These are phyloP conservation scores for Suillus bovinus DNA, from an alignment of 768 basidiomycete species.

Conservation along the genomic window DNA sequence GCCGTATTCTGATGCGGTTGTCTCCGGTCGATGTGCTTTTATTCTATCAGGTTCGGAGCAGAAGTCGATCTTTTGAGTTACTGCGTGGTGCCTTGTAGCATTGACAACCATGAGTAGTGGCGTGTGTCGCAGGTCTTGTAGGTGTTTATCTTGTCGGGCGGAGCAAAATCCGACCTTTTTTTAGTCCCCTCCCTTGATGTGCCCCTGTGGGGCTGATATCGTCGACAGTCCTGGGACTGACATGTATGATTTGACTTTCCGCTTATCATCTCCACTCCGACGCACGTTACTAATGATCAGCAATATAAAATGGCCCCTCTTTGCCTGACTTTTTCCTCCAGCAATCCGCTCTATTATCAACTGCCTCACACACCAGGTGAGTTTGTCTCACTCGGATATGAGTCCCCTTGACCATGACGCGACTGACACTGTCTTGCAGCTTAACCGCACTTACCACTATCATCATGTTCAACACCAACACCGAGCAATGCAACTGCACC, in stretches of 20 bases:
- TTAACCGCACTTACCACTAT: not conserved
- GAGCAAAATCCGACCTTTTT: not conserved
- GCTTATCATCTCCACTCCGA: not conserved
- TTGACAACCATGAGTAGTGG: not conserved
- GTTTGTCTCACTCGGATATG: not conserved
- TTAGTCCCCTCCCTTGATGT: not conserved
- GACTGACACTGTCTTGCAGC: not conserved
- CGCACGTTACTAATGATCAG: not conserved
- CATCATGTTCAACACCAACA: conserved; percentile 4
- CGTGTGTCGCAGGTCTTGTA: too few relatives aligned
- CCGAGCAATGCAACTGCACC: conserved; percentile 6
- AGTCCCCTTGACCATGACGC: not conserved
- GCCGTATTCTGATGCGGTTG: too few relatives aligned
- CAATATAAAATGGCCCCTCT: conserved; percentile 2
- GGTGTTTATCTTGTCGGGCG: not conserved
- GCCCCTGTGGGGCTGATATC: not conserved
- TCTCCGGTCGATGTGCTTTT: too few relatives aligned
- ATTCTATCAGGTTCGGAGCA: too few relatives aligned
- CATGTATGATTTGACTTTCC: not conserved
- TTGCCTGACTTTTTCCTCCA: not conserved
- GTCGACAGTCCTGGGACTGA: not conserved
- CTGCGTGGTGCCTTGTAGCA: too few relatives aligned
- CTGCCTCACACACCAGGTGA: not conserved
- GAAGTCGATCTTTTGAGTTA: too few relatives aligned
- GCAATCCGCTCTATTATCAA: not conserved